These are phyloP conservation scores for Leucosporidium creatinivorum DNA, from an alignment of 768 basidiomycete species.

Conservation along the genomic window DNA sequence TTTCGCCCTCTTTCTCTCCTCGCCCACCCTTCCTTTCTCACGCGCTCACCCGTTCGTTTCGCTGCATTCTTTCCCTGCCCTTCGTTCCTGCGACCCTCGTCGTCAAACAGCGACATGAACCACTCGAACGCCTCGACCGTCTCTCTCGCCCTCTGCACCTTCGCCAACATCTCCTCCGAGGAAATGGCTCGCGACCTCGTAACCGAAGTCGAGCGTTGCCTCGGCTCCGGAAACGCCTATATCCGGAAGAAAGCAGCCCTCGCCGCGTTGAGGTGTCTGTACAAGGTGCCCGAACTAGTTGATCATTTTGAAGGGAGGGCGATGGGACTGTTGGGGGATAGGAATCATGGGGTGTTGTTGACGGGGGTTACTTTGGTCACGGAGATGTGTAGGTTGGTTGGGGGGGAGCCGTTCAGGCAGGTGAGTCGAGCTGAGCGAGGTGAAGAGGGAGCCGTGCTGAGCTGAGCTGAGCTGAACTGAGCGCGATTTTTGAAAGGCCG, in stretches of 20 bases:
- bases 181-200: conserved; percentile 98
- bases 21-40: too few relatives aligned
- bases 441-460: conserved; percentile 7
- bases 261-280: conserved; percentile 86
- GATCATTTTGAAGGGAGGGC: conserved; percentile 86
- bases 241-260: conserved; percentile 98
- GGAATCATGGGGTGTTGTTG: conserved; percentile 92
- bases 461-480: conserved; percentile 7
- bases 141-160: conserved; percentile 91
- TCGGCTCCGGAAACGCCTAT: conserved; percentile 96
- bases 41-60: background rate
- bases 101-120: conserved; percentile 78
- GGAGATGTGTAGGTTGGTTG: conserved; percentile 83
- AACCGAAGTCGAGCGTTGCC: conserved; percentile 93
- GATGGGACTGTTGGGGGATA: conserved; percentile 83
- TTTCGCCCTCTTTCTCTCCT: background rate
- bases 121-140: conserved; percentile 99
- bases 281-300: conserved; percentile 89
- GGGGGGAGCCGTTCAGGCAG: conserved; percentile 77
- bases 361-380: conserved; percentile 89
- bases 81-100: background rate
- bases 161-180: conserved; percentile 97
- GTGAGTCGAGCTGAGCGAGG: conserved; percentile 47
- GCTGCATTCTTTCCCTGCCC: background rate
- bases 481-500: conserved; percentile 61